These are phyloP conservation scores for Quercus cerris DNA, from an alignment of 306 rosid species.

Conservation along the genomic window DNA sequence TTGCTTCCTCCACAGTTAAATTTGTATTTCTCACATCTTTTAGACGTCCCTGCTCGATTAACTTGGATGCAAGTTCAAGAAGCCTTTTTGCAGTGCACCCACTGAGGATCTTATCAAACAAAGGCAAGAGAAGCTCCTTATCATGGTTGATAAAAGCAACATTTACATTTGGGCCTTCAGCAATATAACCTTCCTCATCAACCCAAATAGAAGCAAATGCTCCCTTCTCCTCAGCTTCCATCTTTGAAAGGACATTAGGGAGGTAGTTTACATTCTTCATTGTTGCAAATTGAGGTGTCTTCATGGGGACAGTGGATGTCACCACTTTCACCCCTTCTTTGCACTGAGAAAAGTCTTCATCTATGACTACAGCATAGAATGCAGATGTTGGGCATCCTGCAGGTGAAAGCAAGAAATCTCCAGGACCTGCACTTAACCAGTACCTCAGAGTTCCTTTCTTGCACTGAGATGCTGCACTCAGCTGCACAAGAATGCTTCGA, in stretches of 20 bases:
- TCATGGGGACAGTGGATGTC: slow-evolving; percentile 74
- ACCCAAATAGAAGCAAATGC: slow-evolving; percentile 78
- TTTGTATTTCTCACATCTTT: slow-evolving; percentile 45
- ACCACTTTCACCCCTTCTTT: slow-evolving; percentile 83
- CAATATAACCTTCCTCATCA: slow-evolving; percentile 77
- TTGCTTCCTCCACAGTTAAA: slow-evolving; percentile 62
- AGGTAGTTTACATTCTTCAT: slow-evolving; percentile 89
- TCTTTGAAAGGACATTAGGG: slow-evolving; percentile 69
- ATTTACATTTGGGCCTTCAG: slow-evolving; percentile 97
- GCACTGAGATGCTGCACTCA: slow-evolving; percentile 63
- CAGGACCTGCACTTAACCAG: slow-evolving; percentile 95
- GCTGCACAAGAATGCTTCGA: slow-evolving; percentile 75
- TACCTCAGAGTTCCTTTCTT: slow-evolving; percentile 77
- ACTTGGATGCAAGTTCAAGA: slow-evolving; percentile 62
- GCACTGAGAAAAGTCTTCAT: slow-evolving; percentile 50
- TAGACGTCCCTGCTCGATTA: slow-evolving; percentile 59
- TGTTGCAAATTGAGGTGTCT: slow-evolving; percentile 63
- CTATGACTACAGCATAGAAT: slow-evolving; percentile 85
- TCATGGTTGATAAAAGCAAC: slow-evolving; percentile 75
- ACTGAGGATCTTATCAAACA: slow-evolving; percentile 57
- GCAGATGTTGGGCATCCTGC: slow-evolving; percentile 58
- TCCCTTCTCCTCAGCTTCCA: slow-evolving; percentile 92
- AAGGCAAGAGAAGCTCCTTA: slow-evolving; percentile 80
- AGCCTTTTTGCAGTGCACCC: slow-evolving; percentile 87
- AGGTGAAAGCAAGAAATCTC: slow-evolving; percentile 73